Percentiles rank a stretch among this genome's conserved stretches.
These are phyloP conservation scores for Geotrichum ghanense DNA, from an alignment of 805 yeast genomes.

Conservation along the genomic window DNA sequence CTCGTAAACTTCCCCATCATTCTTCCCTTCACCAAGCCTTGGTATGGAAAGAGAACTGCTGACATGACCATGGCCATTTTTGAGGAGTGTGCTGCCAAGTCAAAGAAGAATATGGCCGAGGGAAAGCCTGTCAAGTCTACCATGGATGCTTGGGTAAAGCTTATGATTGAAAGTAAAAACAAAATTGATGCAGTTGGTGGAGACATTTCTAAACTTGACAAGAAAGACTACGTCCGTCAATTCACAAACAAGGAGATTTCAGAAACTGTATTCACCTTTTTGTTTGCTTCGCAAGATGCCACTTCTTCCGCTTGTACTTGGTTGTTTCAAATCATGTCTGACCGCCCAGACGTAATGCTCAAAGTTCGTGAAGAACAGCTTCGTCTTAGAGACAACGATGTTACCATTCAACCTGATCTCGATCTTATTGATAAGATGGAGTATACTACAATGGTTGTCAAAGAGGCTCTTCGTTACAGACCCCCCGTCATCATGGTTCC, in stretches of 20 bases:
- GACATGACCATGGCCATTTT: conserved; percentile 90
- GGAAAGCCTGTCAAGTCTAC: conserved; percentile 80
- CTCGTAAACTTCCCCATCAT: conserved; percentile 96
- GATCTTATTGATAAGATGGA: conserved; percentile 77
- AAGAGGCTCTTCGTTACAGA: conserved; percentile 85
- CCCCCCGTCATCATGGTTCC: conserved; percentile 99
- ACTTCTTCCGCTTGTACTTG: conserved; percentile 95
- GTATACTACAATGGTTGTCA: conserved; percentile 83
- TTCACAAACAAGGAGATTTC: conserved; percentile 87
- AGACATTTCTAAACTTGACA: conserved; percentile 26
- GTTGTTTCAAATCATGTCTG: conserved; percentile 94
- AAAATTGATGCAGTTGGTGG: conserved; percentile 1
- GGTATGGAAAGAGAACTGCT: conserved; percentile 93
- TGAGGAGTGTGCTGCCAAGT: conserved; percentile 76
- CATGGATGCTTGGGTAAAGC: conserved; percentile 88
- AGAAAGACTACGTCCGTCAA: conserved; percentile 46
- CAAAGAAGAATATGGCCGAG: conserved; percentile 65
- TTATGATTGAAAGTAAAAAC: conserved; percentile 63
- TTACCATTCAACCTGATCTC: conserved; percentile 45
- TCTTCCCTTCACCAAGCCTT: conserved; percentile 89
- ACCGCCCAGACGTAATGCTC: conserved; percentile 79
- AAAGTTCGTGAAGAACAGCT: conserved; percentile 91
- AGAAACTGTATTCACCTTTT: conserved; percentile 91
- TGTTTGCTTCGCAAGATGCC: conserved; percentile 97
- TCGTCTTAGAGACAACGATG: conserved; percentile 68